Percentiles rank a stretch among this genome's conserved stretches.
Evolutionary conservation across 2,329 filamentous ascomycete species (phyloP).

Genomic region (Periconia macrospinosa): DNA sequence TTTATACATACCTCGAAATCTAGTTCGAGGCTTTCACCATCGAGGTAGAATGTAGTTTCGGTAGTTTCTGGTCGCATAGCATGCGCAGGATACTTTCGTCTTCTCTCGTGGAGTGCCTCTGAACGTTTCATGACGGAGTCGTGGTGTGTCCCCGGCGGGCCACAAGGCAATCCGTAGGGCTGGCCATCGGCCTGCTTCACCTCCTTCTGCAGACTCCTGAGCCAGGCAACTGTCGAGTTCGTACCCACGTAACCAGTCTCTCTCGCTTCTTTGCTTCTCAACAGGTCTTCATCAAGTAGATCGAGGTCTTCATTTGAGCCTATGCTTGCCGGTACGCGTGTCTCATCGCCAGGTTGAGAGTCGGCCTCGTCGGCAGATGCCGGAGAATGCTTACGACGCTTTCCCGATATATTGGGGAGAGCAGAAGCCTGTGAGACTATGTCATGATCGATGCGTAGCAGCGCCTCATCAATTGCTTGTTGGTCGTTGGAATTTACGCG

Average conservation of each 20-base stretch:
- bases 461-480: background rate
- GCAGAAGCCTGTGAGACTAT: background rate
- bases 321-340: background rate
- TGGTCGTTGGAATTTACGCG: background rate
- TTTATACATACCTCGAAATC: conserved; percentile 4
- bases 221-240: conserved; percentile 17
- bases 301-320: conserved; percentile 18
- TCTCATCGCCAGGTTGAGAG: background rate
- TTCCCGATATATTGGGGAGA: background rate
- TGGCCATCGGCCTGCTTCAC: background rate
- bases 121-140: background rate
- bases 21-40: conserved; percentile 21
- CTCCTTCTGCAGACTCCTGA: conserved; percentile 11
- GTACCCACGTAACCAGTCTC: conserved; percentile 20
- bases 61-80: conserved; percentile 11
- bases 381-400: background rate
- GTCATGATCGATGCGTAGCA: background rate
- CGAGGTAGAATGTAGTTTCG: conserved; percentile 24
- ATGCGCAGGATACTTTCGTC: background rate
- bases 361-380: background rate
- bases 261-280: conserved; percentile 9
- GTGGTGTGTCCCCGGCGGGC: conserved; percentile 10
- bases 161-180: conserved; percentile 10
- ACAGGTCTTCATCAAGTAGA: conserved; percentile 15
- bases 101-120: background rate